Percentiles rank a stretch among this genome's conserved stretches.
phyloP scores from a whole-genome alignment of 768 basidiomycete genomes.

The Trametes maxima region DNA sequence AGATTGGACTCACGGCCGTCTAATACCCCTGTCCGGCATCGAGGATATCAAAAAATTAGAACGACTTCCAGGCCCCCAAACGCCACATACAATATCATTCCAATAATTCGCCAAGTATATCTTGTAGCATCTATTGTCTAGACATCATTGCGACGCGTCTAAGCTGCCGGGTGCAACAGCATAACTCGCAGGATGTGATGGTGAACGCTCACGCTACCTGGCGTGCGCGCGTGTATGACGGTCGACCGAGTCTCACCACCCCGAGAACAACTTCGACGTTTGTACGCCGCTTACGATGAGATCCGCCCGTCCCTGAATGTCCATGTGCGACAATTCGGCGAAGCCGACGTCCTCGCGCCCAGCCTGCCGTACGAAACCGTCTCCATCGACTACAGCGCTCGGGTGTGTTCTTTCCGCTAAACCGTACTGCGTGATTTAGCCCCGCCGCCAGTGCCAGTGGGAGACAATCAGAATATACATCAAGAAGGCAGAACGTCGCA shows the following conservation, averaged over 20 bases:
- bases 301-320: slow-evolving; percentile 6
- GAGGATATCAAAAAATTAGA: too few species aligned
- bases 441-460: background rate
- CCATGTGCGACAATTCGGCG: slow-evolving; percentile 4
- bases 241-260: slow-evolving; percentile 12
- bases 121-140: too few species aligned
- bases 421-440: slow-evolving; percentile 13
- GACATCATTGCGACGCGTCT: too few species aligned
- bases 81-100: too few species aligned
- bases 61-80: too few species aligned
- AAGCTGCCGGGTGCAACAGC: too few species aligned
- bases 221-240: too few species aligned
- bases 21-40: too few species aligned
- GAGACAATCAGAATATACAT: background rate
- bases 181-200: too few species aligned
- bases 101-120: too few species aligned
- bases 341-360: slow-evolving; percentile 27
- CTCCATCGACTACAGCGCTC: background rate
- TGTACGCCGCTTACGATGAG: slow-evolving; percentile 22
- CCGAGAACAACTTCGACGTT: slow-evolving; percentile 27
- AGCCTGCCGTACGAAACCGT: slow-evolving; percentile 15
- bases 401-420: slow-evolving; percentile 9
- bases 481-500: background rate
- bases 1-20: too few species aligned
- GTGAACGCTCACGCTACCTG: too few species aligned